Base-by-base conservation (phyloP, 2,329 filamentous ascomycete genomes). In the Cladorrhinum sp. region DNA sequence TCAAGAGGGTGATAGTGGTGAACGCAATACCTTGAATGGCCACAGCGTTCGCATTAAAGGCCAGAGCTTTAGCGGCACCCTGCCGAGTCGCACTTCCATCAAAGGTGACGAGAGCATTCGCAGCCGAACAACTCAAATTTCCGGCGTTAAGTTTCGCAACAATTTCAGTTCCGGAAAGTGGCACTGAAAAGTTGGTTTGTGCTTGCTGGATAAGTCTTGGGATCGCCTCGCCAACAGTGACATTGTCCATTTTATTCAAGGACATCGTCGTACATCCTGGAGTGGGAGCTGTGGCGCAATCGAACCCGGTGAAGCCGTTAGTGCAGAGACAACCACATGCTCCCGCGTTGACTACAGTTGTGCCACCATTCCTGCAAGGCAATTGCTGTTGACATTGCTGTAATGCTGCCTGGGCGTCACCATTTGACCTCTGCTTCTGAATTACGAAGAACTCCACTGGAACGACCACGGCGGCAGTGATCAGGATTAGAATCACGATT, bases 91-190 rank as follows among this genome's bases (percentile, higher is more conserved):
- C 74, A 58, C 74, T 74, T 3, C 87, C 88, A 66, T 90, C 84
- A 73, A 97, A 96, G 0, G 90, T 92, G 16, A 98, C 88, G 3
- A 99, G 81, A 0, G 92, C 88, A 69, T 98, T 98, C 72, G 97
- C 89, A 0, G 88, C 85, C 8, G 85, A 85, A 74, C 95, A 99
- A 58, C 90, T 92, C 16, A 96, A 78, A 65, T 89, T 89, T 29
- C 83, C 84, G 5, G 81, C 76, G 69, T 89, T 93, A 73, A 98
- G 91, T 52, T 92, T 84, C 1, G 87, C 85, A 58, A 96, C 76
- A 55, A 98, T 84, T 7, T 81, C 81, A 0, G 84, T 84, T 3
- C 84, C 81, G 50, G 89, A 85, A 0, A 99, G 82, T 0, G 90
- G 84, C 50, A 99, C 84, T 2, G 86, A 87, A 75, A 91, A 98